phyloP scores from a whole-genome alignment of 441 rosid genomes.

The Lepidium campestre region DNA sequence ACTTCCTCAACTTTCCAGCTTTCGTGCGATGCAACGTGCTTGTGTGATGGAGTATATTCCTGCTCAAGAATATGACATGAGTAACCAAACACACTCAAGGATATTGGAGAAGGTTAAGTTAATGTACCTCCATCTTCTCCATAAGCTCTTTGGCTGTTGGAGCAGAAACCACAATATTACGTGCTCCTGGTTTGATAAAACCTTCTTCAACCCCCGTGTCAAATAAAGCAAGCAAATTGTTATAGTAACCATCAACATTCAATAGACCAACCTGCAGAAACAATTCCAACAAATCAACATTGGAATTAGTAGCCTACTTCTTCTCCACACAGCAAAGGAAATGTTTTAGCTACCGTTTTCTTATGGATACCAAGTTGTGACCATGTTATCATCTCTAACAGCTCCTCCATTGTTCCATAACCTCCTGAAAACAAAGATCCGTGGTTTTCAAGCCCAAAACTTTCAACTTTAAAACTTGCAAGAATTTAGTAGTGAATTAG shows the following conservation, averaged over 20 bases:
- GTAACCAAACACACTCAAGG: neutral
- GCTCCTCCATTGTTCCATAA: conserved; percentile 96
- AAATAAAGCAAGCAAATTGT: conserved; percentile 67
- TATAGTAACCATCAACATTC: conserved; percentile 88
- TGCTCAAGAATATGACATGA: conserved; percentile 32
- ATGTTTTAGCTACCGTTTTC: conserved; percentile 58
- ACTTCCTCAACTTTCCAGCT: conserved; percentile 85
- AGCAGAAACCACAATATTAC: conserved; percentile 77
- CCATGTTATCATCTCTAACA: conserved; percentile 97
- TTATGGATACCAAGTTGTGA: conserved; percentile 93
- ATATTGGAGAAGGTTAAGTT: neutral
- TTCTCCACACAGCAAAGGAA: neutral
- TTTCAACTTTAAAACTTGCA: neutral
- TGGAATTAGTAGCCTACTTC: neutral
- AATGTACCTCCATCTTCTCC: conserved; percentile 83
- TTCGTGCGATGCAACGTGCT: conserved; percentile 71
- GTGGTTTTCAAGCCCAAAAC: neutral
- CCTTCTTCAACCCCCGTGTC: conserved; percentile 92
- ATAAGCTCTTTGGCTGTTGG: conserved; percentile 79
- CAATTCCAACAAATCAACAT: neutral
- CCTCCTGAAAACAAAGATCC: conserved; percentile 54
- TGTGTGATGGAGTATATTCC: conserved; percentile 65
- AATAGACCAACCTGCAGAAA: conserved; percentile 76
- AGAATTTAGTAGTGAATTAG: neutral
- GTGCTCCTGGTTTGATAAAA: conserved; percentile 81